A percentile compares a stretch with the other conserved stretches of the same genome.
Evolutionary conservation across 129 eudicot genomes (phyloP).

Genomic region (Silybum marianum): DNA sequence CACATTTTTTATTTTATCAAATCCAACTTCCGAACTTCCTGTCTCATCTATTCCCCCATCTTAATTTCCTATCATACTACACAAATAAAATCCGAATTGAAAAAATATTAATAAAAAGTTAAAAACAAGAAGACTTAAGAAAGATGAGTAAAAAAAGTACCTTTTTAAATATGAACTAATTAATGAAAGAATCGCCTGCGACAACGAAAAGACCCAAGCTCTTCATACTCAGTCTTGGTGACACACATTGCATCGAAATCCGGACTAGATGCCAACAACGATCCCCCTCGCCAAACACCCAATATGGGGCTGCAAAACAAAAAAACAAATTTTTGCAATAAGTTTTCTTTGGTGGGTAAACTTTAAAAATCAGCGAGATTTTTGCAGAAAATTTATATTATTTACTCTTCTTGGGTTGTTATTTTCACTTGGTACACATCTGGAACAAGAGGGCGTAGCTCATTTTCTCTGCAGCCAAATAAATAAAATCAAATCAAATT

Average conservation of each 20-base stretch:
- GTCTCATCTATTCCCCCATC: not conserved
- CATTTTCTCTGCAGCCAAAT: conserved; percentile 74
- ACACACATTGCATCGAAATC: conserved; percentile 95
- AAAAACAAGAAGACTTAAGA: not conserved
- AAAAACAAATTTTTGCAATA: conserved; percentile 18
- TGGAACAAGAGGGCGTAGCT: conserved; percentile 96
- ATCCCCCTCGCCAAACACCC: conserved; percentile 99
- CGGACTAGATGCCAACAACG: conserved; percentile 97
- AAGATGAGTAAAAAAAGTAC: conserved; percentile 1
- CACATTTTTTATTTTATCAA: not conserved
- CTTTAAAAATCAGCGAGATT: not conserved
- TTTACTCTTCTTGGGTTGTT: conserved; percentile 92
- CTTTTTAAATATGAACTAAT: conserved; percentile 40
- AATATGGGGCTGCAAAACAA: conserved; percentile 68
- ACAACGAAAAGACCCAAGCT: conserved; percentile 89
- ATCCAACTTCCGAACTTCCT: not conserved
- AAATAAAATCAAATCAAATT: not conserved
- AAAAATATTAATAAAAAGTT: not conserved
- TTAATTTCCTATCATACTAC: not conserved
- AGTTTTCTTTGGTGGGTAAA: not conserved
- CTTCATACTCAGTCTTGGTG: conserved; percentile 93
- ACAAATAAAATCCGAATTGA: not conserved
- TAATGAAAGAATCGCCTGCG: conserved; percentile 88
- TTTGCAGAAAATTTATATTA: not conserved
- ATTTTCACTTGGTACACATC: conserved; percentile 84